Percentiles rank a stretch among this genome's conserved stretches.
Evolutionary conservation across 768 basidiomycete species (phyloP).

Genomic region (Leucocoprinus sp.): DNA sequence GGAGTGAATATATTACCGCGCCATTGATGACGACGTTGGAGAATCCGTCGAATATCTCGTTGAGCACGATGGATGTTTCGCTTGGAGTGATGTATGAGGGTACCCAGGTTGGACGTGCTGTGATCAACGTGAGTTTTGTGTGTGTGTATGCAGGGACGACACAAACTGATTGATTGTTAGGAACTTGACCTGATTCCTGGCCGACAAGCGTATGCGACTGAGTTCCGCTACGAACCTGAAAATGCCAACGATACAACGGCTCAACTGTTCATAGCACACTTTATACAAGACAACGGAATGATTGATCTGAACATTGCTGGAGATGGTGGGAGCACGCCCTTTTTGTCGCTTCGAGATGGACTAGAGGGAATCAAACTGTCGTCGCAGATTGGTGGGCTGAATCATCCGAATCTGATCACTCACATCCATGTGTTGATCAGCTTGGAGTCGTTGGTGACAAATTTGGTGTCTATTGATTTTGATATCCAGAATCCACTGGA

Average conservation of each 20-base stretch:
- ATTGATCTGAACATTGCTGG: constrained; percentile 53
- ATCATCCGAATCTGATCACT: constrained; percentile 49
- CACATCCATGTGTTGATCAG: constrained; percentile 48
- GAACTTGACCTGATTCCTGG: constrained; percentile 52
- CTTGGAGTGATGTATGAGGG: constrained; percentile 52
- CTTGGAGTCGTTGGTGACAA: constrained; percentile 37
- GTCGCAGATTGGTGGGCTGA: constrained; percentile 41
- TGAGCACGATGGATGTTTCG: constrained; percentile 48
- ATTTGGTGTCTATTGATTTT: constrained; percentile 48
- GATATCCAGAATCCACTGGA: constrained; percentile 37
- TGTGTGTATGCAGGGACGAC: neutral
- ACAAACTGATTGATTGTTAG: constrained; percentile 21
- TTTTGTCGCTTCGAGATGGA: constrained; percentile 47
- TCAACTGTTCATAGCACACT: constrained; percentile 50
- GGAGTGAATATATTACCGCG: constrained; percentile 47
- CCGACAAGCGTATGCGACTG: constrained; percentile 39
- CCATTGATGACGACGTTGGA: constrained; percentile 51
- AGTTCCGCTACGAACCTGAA: constrained; percentile 62
- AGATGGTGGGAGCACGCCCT: constrained; percentile 52
- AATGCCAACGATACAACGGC: constrained; percentile 61
- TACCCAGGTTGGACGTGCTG: constrained; percentile 50
- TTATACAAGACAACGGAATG: constrained; percentile 42
- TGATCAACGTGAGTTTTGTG: constrained; percentile 39
- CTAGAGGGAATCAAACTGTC: constrained; percentile 44
- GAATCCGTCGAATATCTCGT: constrained; percentile 63